Conservation (phyloP, 2,329 filamentous ascomycete species). For the Aspergillus sclerotialis region DNA sequence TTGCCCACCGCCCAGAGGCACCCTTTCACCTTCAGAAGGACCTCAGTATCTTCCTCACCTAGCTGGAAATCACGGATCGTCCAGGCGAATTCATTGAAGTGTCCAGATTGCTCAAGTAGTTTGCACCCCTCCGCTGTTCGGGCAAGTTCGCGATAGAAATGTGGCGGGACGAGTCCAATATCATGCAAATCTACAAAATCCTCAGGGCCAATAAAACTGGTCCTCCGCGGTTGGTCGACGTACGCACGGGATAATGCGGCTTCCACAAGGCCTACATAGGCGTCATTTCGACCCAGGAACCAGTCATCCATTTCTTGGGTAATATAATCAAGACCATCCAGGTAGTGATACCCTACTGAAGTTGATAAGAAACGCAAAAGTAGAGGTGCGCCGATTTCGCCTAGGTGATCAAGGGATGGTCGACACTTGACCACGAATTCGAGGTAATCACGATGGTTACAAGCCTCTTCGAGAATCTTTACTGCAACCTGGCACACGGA, state of each 20-base stretch:
- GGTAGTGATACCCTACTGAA: constrained; percentile 93
- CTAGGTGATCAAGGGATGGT: constrained; percentile 87
- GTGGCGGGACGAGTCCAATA: constrained; percentile 69
- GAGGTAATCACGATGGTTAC: constrained; percentile 81
- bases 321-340: constrained; percentile 95
- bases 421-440: constrained; percentile 97
- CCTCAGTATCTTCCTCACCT: constrained; percentile 76
- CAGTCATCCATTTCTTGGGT: constrained; percentile 99
- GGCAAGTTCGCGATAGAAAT: constrained; percentile 94
- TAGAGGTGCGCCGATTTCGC: constrained; percentile 91
- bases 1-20: constrained; percentile 98
- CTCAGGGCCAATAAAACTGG: constrained; percentile 42
- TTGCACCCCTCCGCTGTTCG: constrained; percentile 88
- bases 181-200: constrained; percentile 54
- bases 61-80: constrained; percentile 85
- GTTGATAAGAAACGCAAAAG: constrained; percentile 89
- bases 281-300: constrained; percentile 94
- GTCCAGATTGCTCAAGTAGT: constrained; percentile 82
- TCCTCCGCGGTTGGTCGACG: constrained; percentile 45
- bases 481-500: constrained; percentile 94
- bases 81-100: constrained; percentile 86
- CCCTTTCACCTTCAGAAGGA: constrained; percentile 88
- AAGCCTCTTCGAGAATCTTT: constrained; percentile 95
- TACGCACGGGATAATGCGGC: constrained; percentile 89
- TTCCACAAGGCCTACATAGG: constrained; percentile 90